phyloP scores from a whole-genome alignment of 495 filamentous ascomycete species.

The Bryoglossum gracile region DNA sequence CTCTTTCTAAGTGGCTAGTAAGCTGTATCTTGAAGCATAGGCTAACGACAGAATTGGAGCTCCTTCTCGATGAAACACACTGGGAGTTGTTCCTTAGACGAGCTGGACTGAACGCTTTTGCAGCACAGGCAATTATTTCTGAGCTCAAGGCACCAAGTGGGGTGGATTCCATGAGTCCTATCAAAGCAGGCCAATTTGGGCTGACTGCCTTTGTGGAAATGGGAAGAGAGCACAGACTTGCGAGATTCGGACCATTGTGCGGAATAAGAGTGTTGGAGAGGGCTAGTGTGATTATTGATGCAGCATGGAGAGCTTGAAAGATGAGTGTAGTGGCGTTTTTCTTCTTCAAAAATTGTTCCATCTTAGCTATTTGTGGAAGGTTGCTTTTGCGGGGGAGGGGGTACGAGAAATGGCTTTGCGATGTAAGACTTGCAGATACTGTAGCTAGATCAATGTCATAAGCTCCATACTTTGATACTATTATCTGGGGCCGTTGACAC shows the following conservation, averaged over 20 bases:
- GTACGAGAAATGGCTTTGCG: too few species aligned
- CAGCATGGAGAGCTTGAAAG: conserved; percentile 9
- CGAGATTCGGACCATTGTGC: conserved; percentile 40
- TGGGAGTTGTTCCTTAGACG: conserved; percentile 70
- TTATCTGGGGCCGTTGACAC: conserved; percentile 38
- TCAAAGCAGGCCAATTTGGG: conserved; percentile 31
- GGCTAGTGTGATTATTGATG: conserved; percentile 37
- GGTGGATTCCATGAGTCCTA: conserved; percentile 13
- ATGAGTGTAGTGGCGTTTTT: too few species aligned
- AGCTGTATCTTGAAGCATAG: conserved; percentile 9
- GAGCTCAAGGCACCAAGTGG: conserved; percentile 35
- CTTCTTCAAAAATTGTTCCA: too few species aligned
- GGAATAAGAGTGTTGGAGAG: conserved; percentile 44
- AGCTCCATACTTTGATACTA: conserved; percentile 59
- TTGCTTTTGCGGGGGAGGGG: too few species aligned
- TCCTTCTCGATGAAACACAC: conserved; percentile 45
- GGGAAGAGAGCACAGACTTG: conserved; percentile 37
- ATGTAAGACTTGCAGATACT: too few species aligned
- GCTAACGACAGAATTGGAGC: neutral
- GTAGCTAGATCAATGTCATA: too few species aligned
- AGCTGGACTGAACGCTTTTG: conserved; percentile 74
- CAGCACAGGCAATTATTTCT: conserved; percentile 62
- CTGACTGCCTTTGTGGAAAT: conserved; percentile 53
- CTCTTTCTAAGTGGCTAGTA: conserved; percentile 48
- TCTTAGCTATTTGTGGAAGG: too few species aligned